phyloP scores from a whole-genome alignment of 108 stramenopile species.

The Pseudonitzschia pungens region DNA sequence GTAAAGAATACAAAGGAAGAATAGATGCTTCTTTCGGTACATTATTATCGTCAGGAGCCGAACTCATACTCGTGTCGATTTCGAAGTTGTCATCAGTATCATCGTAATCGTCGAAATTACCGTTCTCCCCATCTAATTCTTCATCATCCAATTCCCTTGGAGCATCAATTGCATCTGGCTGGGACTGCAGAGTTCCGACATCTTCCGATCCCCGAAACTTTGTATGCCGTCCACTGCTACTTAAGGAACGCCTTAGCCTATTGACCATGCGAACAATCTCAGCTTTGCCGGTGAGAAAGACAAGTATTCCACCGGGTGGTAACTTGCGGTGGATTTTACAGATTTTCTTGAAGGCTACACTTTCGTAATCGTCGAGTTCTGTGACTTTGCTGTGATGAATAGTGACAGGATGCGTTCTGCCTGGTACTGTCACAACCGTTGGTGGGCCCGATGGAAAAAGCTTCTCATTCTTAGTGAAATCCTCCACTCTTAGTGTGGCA shows the following conservation, averaged over 20 bases:
- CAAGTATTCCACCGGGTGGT: slow-evolving; percentile 92
- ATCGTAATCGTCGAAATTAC: slow-evolving; percentile 44
- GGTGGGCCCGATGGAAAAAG: slow-evolving; percentile 75
- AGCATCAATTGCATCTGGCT: background rate
- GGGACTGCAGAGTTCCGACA: background rate
- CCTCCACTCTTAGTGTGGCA: slow-evolving; percentile 95
- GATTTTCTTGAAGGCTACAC: slow-evolving; percentile 73
- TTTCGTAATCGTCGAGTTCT: slow-evolving; percentile 92
- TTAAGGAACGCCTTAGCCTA: slow-evolving; percentile 54
- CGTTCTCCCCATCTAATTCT: slow-evolving; percentile 64
- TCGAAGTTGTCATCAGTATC: slow-evolving; percentile 35
- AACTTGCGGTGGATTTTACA: slow-evolving; percentile 90
- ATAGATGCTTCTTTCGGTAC: slow-evolving; percentile 54
- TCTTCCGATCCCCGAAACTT: slow-evolving; percentile 1
- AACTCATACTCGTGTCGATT: slow-evolving; percentile 33
- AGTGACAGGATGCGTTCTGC: slow-evolving; percentile 93
- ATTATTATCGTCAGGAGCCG: slow-evolving; percentile 39
- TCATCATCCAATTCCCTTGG: slow-evolving; percentile 89
- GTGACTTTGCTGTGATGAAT: slow-evolving; percentile 95
- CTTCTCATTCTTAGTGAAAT: slow-evolving; percentile 83
- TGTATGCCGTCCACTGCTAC: background rate
- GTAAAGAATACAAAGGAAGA: slow-evolving; percentile 93
- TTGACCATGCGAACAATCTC: slow-evolving; percentile 91
- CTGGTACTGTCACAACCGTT: slow-evolving; percentile 87
- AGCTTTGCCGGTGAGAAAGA: slow-evolving; percentile 94